Evolutionary conservation across 2,329 filamentous ascomycete species (phyloP).

Genomic region (Lojkania enalia): DNA sequence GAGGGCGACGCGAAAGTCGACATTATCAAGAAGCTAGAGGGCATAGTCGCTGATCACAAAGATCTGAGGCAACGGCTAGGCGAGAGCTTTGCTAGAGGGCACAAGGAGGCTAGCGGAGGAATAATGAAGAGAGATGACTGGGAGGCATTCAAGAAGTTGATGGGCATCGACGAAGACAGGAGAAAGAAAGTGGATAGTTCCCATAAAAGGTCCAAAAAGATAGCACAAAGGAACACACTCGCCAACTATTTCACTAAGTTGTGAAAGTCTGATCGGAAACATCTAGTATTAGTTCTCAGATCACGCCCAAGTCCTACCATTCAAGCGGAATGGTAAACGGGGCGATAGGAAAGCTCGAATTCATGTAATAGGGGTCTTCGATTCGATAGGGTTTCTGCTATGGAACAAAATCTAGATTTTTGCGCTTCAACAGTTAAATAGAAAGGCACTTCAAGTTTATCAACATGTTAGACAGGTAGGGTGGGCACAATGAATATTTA

Average conservation of each 20-base stretch:
- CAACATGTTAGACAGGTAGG: too few species aligned
- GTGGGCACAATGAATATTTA: too few species aligned
- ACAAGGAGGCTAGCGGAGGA: conserved; percentile 69
- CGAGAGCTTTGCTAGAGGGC: conserved; percentile 66
- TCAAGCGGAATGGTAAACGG: too few species aligned
- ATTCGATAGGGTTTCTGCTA: too few species aligned
- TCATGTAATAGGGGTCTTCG: too few species aligned
- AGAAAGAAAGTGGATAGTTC: conserved; percentile 43
- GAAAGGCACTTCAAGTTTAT: too few species aligned
- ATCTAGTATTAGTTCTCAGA: too few species aligned
- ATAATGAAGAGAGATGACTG: conserved; percentile 65
- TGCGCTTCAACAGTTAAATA: too few species aligned
- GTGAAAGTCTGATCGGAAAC: too few species aligned
- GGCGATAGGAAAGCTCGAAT: too few species aligned
- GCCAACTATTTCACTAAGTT: conserved; percentile 31
- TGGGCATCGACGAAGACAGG: conserved; percentile 62
- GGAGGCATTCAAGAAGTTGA: conserved; percentile 63
- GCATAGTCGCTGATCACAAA: conserved; percentile 49
- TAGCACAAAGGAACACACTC: conserved; percentile 38
- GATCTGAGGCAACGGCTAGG: conserved; percentile 57
- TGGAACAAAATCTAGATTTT: too few species aligned
- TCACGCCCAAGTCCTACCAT: too few species aligned
- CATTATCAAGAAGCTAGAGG: conserved; percentile 62
- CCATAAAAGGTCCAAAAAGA: conserved; percentile 36
- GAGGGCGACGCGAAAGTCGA: conserved; percentile 59